phyloP scores from a whole-genome alignment of 148 eudicot genomes.

The Chenopodium album region DNA sequence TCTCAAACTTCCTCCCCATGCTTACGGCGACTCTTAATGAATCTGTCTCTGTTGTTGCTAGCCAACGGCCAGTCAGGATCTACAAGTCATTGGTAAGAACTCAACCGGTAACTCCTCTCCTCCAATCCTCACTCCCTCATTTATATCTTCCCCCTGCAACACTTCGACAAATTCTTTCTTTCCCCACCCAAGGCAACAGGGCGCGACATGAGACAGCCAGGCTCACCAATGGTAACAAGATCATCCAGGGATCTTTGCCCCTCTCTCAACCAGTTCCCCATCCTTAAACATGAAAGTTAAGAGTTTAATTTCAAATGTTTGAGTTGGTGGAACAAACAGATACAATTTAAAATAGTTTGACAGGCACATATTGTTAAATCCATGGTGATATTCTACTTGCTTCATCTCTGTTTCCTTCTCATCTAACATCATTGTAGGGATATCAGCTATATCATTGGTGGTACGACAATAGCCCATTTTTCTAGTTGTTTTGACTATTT shows the following conservation, averaged over 20 bases:
- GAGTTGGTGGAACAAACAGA: background rate
- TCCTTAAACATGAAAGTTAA: background rate
- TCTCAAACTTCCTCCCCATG: background rate
- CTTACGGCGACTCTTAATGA: background rate
- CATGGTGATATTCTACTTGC: background rate
- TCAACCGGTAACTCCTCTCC: background rate
- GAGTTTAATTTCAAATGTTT: background rate
- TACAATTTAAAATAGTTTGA: background rate
- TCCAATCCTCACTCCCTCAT: background rate
- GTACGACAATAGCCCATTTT: background rate
- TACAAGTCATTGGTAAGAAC: background rate
- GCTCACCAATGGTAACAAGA: background rate
- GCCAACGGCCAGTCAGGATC: background rate
- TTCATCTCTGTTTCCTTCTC: background rate
- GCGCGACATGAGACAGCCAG: conserved; percentile 1
- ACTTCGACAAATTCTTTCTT: background rate
- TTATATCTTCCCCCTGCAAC: background rate
- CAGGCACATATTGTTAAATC: background rate
- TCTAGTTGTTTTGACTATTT: background rate
- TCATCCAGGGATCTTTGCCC: background rate
- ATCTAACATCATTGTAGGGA: background rate
- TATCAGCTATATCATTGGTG: background rate
- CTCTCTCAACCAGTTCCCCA: background rate
- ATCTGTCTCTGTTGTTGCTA: background rate
- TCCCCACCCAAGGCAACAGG: background rate